Evolutionary conservation across 257 asterid species (phyloP), one percentile per base, ranked within the genome.

Genomic region (Scutellaria baicalensis): DNA sequence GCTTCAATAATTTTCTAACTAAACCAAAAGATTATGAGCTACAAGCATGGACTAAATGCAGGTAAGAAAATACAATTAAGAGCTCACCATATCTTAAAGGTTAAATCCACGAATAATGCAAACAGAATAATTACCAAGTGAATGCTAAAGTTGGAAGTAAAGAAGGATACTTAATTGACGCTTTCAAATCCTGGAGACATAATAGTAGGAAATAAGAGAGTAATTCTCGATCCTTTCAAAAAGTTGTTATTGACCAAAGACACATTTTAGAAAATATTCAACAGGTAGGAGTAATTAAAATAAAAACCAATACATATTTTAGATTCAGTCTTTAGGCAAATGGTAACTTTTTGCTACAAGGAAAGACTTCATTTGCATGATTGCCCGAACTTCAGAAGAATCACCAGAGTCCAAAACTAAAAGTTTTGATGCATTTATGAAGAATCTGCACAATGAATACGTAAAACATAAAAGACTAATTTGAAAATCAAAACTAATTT

Each of bases 391-490:
- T 87, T 93, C 95, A 88, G 96, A 89, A 86, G 98, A 85, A 87
- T 85, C 98, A 87, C 87, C 95, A 88, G 93, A 80, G 81, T 85
- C 97, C 95, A 88, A 93, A 86, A 84, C 85, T 76, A 90, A 93
- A 90, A 82, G 84, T 81, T 84, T 70, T 84, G 96, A 79, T 75
- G 91, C 89, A 84, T 77, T 86, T 83, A 78, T 73, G 92, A 90
- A 86, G 97, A 80, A 93, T 93, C 98, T 93, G 98, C 98, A 93
- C 93, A 87, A 81, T 81, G 86, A 85, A 87, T 86, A 85, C 77
- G 71, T 80, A 75, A 80, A 81, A 55, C 79, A 83, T 81, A 83
- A 82, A 83, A 86, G 57, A 65, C 57, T 59, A 64, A 42, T 78
- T 79, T 56, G 63, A 36, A 69, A 73, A 78, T 65, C 77, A 54